Evolutionary conservation across 352 stramenopile genomes (phyloP).

Genomic region (Phytophthora melonis): DNA sequence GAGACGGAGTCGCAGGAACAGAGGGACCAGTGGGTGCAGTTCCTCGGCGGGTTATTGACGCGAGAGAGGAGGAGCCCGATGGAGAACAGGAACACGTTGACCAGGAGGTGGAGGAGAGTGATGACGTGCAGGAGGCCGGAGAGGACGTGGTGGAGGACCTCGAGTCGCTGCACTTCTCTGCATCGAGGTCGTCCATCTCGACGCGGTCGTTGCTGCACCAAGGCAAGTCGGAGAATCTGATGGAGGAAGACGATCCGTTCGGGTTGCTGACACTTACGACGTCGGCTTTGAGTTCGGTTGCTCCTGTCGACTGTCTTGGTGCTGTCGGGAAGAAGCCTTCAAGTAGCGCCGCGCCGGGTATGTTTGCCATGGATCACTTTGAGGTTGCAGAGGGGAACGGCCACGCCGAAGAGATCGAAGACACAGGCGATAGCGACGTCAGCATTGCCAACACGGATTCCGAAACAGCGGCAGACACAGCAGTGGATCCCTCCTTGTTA

Average conservation of each 20-base stretch:
- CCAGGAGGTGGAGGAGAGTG: constrained; percentile 5
- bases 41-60: constrained; percentile 25
- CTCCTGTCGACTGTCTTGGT: neutral
- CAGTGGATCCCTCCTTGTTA: constrained; percentile 21
- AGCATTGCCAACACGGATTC: constrained; percentile 24
- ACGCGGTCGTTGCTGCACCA: constrained; percentile 48
- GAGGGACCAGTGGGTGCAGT: constrained; percentile 46
- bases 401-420: constrained; percentile 36
- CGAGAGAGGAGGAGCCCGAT: neutral
- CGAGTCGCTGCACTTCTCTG: constrained; percentile 29
- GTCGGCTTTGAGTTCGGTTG: constrained; percentile 50
- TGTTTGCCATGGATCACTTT: constrained; percentile 65
- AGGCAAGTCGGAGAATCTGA: constrained; percentile 47
- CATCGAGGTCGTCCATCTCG: constrained; percentile 30
- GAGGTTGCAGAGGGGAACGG: constrained; percentile 40
- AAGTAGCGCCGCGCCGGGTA: constrained; percentile 36
- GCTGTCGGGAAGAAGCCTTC: constrained; percentile 1
- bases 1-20: constrained; percentile 39
- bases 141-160: constrained; percentile 34
- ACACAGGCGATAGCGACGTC: constrained; percentile 31
- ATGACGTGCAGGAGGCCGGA: constrained; percentile 15
- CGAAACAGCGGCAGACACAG: constrained; percentile 33
- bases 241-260: constrained; percentile 55
- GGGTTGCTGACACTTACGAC: constrained; percentile 58
- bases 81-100: constrained; percentile 10